A percentile compares a stretch with the other conserved stretches of the same genome.
These are phyloP conservation scores for Cudoniella acicularis DNA, from an alignment of 495 filamentous ascomycete species.

Conservation along the genomic window DNA sequence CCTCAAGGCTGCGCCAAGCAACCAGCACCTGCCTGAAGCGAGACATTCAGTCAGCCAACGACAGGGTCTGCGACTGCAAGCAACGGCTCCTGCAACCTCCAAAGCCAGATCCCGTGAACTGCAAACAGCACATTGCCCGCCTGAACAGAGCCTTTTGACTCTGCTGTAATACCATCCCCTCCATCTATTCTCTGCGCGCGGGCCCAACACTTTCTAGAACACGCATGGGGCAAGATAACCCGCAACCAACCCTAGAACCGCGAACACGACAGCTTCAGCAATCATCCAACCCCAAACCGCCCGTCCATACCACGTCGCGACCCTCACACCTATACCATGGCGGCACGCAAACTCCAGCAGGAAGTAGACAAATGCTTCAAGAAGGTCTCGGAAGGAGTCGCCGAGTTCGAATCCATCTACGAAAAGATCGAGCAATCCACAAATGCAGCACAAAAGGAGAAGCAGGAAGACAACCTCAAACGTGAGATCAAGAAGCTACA, in stretches of 20 bases:
- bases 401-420: slow-evolving; percentile 86
- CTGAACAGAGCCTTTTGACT: not conserved
- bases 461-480: slow-evolving; percentile 94
- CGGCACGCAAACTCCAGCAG: slow-evolving; percentile 89
- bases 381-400: slow-evolving; percentile 88
- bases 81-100: too few species aligned
- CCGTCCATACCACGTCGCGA: not conserved
- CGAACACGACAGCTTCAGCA: slow-evolving; percentile 22
- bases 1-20: not conserved
- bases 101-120: not conserved
- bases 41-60: not conserved
- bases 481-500: slow-evolving; percentile 99
- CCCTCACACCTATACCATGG: slow-evolving; percentile 56
- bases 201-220: not conserved
- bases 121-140: not conserved
- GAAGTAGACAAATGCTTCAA: slow-evolving; percentile 99
- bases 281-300: slow-evolving; percentile 3
- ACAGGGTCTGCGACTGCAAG: not conserved
- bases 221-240: slow-evolving; percentile 15
- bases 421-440: slow-evolving; percentile 90
- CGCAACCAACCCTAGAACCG: slow-evolving; percentile 13
- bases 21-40: not conserved
- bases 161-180: slow-evolving; percentile 12
- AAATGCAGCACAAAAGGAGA: slow-evolving; percentile 95
- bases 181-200: not conserved